Evolutionary conservation across 1,284 basidiomycete genomes (phyloP).

Genomic region (Hemileia vastatrix): DNA sequence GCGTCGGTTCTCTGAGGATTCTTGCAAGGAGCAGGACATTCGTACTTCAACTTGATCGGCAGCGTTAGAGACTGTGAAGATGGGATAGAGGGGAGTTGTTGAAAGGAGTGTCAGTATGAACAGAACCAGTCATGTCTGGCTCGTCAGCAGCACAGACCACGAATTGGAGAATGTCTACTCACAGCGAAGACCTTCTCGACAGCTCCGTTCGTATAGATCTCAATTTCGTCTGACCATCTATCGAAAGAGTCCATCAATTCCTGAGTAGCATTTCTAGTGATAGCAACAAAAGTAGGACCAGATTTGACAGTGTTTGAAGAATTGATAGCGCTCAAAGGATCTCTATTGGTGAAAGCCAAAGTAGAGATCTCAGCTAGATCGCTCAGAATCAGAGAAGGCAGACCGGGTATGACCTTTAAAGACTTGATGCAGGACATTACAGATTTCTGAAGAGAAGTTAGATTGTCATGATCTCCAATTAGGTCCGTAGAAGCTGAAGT

Average conservation of each 20-base stretch:
- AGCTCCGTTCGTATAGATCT: constrained; percentile 69
- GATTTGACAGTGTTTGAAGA: constrained; percentile 54
- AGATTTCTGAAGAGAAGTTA: constrained; percentile 75
- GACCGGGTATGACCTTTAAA: constrained; percentile 52
- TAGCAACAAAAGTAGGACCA: constrained; percentile 53
- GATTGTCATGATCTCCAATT: constrained; percentile 71
- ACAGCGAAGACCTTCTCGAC: constrained; percentile 72
- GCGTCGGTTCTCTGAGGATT: too few species aligned
- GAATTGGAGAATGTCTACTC: constrained; percentile 36
- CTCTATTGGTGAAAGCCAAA: constrained; percentile 61
- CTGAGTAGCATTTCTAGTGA: constrained; percentile 75
- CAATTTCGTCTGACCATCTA: constrained; percentile 54
- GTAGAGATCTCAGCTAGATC: constrained; percentile 77
- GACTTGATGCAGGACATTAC: constrained; percentile 61
- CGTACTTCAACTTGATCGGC: constrained; percentile 86
- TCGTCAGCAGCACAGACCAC: too few species aligned
- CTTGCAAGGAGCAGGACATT: constrained; percentile 78
- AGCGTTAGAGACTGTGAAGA: constrained; percentile 65
- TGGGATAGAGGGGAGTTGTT: too few species aligned
- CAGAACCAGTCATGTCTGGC: constrained; percentile 23
- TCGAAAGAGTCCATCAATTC: constrained; percentile 57
- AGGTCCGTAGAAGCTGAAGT: constrained; percentile 71
- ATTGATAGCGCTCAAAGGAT: constrained; percentile 48
- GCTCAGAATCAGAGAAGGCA: constrained; percentile 61
- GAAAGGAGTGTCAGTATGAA: too few species aligned